These are phyloP conservation scores for Somion occarium DNA, from an alignment of 1,284 basidiomycete species.

Conservation along the genomic window DNA sequence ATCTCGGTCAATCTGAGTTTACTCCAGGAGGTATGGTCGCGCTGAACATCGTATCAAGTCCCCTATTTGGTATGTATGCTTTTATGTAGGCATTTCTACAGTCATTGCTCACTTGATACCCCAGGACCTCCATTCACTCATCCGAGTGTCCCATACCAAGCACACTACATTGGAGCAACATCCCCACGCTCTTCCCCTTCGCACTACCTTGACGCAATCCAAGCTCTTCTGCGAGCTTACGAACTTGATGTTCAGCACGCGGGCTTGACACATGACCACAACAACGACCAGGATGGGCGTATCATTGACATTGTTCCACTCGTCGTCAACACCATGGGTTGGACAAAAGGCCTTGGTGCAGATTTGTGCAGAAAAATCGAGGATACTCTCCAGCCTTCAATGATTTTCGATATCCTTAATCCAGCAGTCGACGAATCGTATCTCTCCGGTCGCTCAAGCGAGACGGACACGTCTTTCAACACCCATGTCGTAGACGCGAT, in stretches of 20 bases:
- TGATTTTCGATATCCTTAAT: constrained; percentile 54
- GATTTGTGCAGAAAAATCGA: constrained; percentile 76
- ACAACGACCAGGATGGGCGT: constrained; percentile 28
- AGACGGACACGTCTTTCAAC: background rate
- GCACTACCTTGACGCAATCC: constrained; percentile 72
- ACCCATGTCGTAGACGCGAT: constrained; percentile 31
- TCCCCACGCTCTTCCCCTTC: constrained; percentile 78
- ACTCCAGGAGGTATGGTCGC: constrained; percentile 84
- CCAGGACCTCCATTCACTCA: constrained; percentile 86
- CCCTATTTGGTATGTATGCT: constrained; percentile 58
- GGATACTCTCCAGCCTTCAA: constrained; percentile 57
- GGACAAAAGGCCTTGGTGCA: constrained; percentile 91
- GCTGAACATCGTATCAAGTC: constrained; percentile 66
- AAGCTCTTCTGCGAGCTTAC: constrained; percentile 68
- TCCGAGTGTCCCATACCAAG: constrained; percentile 61
- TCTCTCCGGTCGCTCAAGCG: background rate
- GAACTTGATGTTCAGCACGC: constrained; percentile 64
- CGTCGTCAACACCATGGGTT: constrained; percentile 95
- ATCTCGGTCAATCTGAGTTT: constrained; percentile 94
- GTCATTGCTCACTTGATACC: background rate
- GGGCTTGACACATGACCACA: constrained; percentile 16
- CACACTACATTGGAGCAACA: constrained; percentile 81
- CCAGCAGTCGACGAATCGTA: constrained; percentile 15
- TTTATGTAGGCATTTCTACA: background rate
- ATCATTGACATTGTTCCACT: constrained; percentile 69